phyloP scores from a whole-genome alignment of 805 yeast species.

The Kockiozyma suomiensis region DNA sequence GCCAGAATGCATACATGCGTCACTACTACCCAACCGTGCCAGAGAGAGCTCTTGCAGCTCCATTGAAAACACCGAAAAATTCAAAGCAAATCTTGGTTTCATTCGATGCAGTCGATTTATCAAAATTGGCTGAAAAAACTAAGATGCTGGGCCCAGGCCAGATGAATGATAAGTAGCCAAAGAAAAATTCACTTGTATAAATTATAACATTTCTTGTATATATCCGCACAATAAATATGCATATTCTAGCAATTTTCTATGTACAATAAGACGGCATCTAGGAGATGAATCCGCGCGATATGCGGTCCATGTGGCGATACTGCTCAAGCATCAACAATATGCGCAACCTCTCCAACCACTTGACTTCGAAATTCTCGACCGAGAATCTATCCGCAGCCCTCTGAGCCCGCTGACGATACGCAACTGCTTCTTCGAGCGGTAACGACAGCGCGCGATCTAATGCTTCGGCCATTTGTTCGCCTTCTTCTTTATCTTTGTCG shows the following conservation, averaged over 20 bases:
- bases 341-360: conserved; percentile 50
- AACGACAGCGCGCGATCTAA: conserved; percentile 51
- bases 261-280: no score
- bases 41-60: conserved; percentile 2
- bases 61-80: conserved; percentile 6
- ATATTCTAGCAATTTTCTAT: no score
- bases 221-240: not conserved
- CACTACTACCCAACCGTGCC: conserved; percentile 18
- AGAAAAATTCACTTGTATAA: not conserved
- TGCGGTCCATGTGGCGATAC: conserved; percentile 19
- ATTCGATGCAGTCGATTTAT: not conserved
- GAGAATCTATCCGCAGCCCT: conserved; percentile 57
- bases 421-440: conserved; percentile 44
- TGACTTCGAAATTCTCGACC: conserved; percentile 55
- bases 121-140: not conserved
- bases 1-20: conserved; percentile 71
- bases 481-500: conserved; percentile 54
- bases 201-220: not conserved
- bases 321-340: conserved; percentile 29
- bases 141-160: not conserved
- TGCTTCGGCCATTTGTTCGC: conserved; percentile 48
- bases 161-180: not conserved
- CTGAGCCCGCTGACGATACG: conserved; percentile 51
- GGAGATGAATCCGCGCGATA: conserved; percentile 22
- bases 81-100: not conserved